These are phyloP conservation scores for Chondrostereum purpureum DNA, from an alignment of 1,284 basidiomycete genomes.

Conservation along the genomic window DNA sequence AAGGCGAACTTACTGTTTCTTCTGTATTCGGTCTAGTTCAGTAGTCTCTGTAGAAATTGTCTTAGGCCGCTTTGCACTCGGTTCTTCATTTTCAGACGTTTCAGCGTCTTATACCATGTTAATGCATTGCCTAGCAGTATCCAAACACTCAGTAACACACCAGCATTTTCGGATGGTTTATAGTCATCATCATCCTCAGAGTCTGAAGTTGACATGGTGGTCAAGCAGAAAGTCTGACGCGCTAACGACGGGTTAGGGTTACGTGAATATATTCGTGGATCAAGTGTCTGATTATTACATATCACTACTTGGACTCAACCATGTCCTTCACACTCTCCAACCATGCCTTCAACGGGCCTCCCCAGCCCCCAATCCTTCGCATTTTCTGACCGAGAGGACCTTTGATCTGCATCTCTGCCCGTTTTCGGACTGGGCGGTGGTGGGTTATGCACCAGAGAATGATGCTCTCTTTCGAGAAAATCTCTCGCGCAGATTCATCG, in stretches of 20 bases:
- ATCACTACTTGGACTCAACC: not conserved
- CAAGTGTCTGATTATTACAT: too few species aligned
- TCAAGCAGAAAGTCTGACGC: not conserved
- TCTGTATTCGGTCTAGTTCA: constrained; percentile 28
- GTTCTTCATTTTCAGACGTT: constrained; percentile 31
- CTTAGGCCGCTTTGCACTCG: constrained; percentile 24
- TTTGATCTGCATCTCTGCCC: not conserved
- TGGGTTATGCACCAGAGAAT: not conserved
- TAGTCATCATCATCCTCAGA: constrained; percentile 66
- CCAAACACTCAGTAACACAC: constrained; percentile 19
- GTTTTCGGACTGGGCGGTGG: not conserved
- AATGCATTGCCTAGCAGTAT: constrained; percentile 2
- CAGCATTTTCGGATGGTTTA: constrained; percentile 41
- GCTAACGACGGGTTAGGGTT: too few species aligned
- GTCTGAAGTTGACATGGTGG: constrained; percentile 31
- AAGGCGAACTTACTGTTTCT: constrained; percentile 34
- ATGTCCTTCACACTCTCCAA: not conserved
- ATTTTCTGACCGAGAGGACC: not conserved
- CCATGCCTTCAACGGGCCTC: not conserved
- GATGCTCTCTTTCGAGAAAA: not conserved
- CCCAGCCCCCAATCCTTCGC: constrained; percentile 1
- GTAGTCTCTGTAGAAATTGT: constrained; percentile 18
- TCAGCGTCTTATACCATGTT: constrained; percentile 23
- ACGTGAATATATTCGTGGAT: too few species aligned
- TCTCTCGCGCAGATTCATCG: not conserved